Evolutionary conservation across 257 asterid species (phyloP).

Genomic region (Penstemon newberryi): DNA sequence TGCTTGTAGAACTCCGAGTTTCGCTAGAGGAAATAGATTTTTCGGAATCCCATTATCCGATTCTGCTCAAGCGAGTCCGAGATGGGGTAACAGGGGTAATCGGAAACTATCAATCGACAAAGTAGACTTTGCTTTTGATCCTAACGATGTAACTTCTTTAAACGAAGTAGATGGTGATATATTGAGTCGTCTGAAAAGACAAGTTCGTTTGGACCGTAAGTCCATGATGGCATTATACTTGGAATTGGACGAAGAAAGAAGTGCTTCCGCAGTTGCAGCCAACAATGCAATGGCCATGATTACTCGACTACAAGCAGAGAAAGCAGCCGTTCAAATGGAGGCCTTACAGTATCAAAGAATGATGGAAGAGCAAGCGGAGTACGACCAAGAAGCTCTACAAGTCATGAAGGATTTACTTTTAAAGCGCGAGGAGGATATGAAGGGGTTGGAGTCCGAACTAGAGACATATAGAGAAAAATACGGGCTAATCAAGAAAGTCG

Average conservation of each 20-base stretch:
- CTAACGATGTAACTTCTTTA: constrained; percentile 35
- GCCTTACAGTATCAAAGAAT: constrained; percentile 93
- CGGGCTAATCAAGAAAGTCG: constrained; percentile 50
- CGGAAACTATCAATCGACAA: constrained; percentile 42
- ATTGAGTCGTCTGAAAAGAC: constrained; percentile 48
- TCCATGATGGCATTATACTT: constrained; percentile 69
- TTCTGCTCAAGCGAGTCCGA: constrained; percentile 81
- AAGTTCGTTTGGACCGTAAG: constrained; percentile 63
- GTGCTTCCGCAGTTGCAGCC: constrained; percentile 93
- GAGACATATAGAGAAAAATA: constrained; percentile 55
- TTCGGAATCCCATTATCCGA: constrained; percentile 64
- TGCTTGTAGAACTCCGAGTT: constrained; percentile 48
- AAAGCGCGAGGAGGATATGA: constrained; percentile 67
- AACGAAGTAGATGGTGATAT: constrained; percentile 48
- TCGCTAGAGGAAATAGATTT: constrained; percentile 50
- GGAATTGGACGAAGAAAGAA: constrained; percentile 95
- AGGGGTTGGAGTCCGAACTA: constrained; percentile 57
- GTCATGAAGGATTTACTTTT: constrained; percentile 57
- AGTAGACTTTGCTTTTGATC: constrained; percentile 38
- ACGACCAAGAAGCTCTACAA: constrained; percentile 76
- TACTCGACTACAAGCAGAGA: constrained; percentile 86
- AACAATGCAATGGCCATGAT: constrained; percentile 99
- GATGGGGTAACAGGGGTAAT: constrained; percentile 40
- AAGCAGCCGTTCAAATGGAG: constrained; percentile 98
- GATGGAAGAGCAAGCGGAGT: constrained; percentile 98